These are phyloP conservation scores for Alternaria alternata DNA, from an alignment of 2,329 filamentous ascomycete genomes.

Conservation along the genomic window DNA sequence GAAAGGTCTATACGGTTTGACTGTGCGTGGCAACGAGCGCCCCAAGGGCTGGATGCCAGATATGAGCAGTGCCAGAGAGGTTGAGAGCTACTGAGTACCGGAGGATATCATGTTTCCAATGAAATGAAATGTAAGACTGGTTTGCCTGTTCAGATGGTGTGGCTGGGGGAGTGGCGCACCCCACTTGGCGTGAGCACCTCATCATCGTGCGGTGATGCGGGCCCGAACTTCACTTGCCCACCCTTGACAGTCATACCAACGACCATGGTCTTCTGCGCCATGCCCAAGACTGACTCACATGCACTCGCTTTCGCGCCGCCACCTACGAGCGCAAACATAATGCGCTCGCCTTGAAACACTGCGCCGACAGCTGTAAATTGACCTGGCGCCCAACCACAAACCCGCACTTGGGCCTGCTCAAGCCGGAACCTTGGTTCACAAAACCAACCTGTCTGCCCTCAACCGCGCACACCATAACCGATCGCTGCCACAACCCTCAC, in stretches of 20 bases:
- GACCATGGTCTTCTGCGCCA: slow-evolving; percentile 29
- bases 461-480: slow-evolving; percentile 13
- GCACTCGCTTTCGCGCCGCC: slow-evolving; percentile 33
- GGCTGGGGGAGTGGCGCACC: slow-evolving; percentile 20
- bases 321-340: slow-evolving; percentile 28
- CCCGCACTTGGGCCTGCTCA: slow-evolving; percentile 18
- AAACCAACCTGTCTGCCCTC: slow-evolving; percentile 8
- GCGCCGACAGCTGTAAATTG: slow-evolving; percentile 29
- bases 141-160: slow-evolving; percentile 9
- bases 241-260: slow-evolving; percentile 21
- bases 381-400: slow-evolving; percentile 39
- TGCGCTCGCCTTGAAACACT: slow-evolving; percentile 39
- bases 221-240: slow-evolving; percentile 27
- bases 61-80: slow-evolving; percentile 57
- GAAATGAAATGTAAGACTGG: background rate
- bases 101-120: background rate
- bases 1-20: slow-evolving; percentile 84
- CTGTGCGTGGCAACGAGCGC: slow-evolving; percentile 85
- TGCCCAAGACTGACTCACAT: slow-evolving; percentile 25
- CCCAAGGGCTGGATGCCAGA: slow-evolving; percentile 94
- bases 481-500: slow-evolving; percentile 16
- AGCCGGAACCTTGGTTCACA: slow-evolving; percentile 21
- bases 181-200: slow-evolving; percentile 29
- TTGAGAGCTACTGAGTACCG: slow-evolving; percentile 49
- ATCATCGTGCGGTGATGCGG: slow-evolving; percentile 19